Base-by-base conservation (phyloP, 129 eudicot genomes). In the Flaveria robusta region DNA sequence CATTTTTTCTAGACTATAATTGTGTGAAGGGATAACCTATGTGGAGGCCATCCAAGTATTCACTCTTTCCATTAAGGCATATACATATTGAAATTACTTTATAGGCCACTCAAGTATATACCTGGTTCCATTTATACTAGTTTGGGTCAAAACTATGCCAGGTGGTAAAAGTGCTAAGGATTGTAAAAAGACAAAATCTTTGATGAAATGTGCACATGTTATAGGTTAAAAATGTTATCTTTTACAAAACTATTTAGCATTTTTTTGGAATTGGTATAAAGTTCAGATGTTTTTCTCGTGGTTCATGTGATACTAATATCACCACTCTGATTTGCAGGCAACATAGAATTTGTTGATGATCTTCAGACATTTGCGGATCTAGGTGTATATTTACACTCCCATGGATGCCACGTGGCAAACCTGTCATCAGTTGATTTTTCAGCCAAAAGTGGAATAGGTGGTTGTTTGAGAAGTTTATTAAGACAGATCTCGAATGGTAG, bases 311-410 rank as follows among this genome's bases (percentile, higher is more conserved):
- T 4, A 73, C 55, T 56, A 51, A 11, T 42, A 45, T 76, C 19
- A 46, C 5, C 46, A 19, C 20, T 24, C 50, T 75, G 41, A 79
- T 80, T 66, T 74, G 79, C 89, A 93, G 96, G 86, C 77, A 93
- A 89, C 82, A 74, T 91, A 85, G 98, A 94, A 74, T 84, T 87
- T 76, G 98, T 94, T 72, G 98, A 94, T 78, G 97, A 94, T 79
- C 87, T 88, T 39, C 78, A 79, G 58, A 91, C 97, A 10, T 94
- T 91, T 77, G 87, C 83, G 72, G 91, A 91, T 65, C 96, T 94
- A 72, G 93, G 91, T 66, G 22, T 56, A 52, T 87, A 91, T 78
- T 81, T 94, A 77, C 88, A 76, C 63, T 86, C 93, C 29, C 74
- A 56, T 66, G 96, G 96, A 43, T 87, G 88, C 83, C 83, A 87